Evolutionary conservation across 208 protist species (phyloP), one percentile per base, ranked within the genome.

Genomic region (Leishmania aethiopica): DNA sequence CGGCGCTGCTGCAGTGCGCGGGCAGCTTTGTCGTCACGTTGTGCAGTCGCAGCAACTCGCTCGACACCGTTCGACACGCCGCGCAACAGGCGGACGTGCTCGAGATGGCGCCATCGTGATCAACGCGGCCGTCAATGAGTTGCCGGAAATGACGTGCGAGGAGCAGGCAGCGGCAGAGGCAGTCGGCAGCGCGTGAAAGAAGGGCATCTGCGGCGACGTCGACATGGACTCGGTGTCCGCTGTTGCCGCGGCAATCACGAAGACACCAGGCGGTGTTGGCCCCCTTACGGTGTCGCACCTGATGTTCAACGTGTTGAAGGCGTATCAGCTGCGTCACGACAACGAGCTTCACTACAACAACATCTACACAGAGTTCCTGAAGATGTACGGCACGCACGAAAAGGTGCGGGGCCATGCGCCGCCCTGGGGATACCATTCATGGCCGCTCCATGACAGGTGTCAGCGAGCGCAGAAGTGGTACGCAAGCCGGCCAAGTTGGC

Each of bases 91-190:
- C 97, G 11, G 98, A 99, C 76, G 91, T 99, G 60, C 78, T 99
- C 99, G 99, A 85, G 53, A 78, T 25, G 98, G 98, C 22, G 95
- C 94, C 0, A 90, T 99, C 28, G 93, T 99, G 8, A 97, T 99
- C 80, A 99, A 99, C 84, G 98, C 99, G 1, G 99, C 98, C 53
- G 99, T 99, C 69, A 99, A 99, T 77, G 85, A 88, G 80, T 59
- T 81, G 40, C 75, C 78, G 32, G 19, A 17, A 0, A 53, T 7
- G 25, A 25, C 47, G 22, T 22, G 11, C 35, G 15, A 25, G 25
- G 0, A 0, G 47, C 15, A 7, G 28, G n/a, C 72, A 45, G 10
- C 11, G 70, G 28, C 64, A 37, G 40, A 17, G 19, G 17, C 17
- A 6, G 72, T 35, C 7, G 13, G 1, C 17, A 7, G 5, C 35